Evolutionary conservation across 805 yeast species (phyloP), one percentile per base, ranked within the genome.

Genomic region (Candida piceae): DNA sequence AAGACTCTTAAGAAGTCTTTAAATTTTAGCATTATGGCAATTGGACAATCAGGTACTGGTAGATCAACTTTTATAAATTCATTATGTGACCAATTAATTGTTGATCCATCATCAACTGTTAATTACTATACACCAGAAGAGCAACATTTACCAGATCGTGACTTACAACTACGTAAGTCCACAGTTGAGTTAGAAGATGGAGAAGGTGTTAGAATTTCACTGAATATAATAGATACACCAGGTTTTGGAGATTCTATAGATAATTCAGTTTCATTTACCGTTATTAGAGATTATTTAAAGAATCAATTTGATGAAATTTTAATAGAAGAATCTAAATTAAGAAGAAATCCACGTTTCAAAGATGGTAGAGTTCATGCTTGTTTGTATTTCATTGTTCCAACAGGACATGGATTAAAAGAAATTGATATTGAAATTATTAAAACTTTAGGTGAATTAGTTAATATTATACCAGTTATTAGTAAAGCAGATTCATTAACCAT

Each of bases 11-110:
- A 85, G 62, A 83, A 85, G 62, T 84, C 88, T 23, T 78, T 85
- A 65, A 85, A 84, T 54, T 86, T 88, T 68, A 82, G 94, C 16
- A 58, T 84, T 41, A 80, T 88, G 90, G 80, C 85, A 26, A 80
- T 86, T 38, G 97, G 96, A 29, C 83, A 84, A 55, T 76, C 81
- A 32, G 97, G 97, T 2, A 67, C 79, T 31, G 96, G 96, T 13
- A 75, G 96, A 58, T 83, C 95, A n/a, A 88, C 96, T 5, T 82
- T 88, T 52, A 85, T 89, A 58, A 88, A 89, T 65, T 83, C 95
- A 25, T 69, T 88, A 36, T 88, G 96, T 64, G 95, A 84, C 41
- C 93, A 88, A 46, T 79, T 83, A 49, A 88, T 88, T 26, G 90
- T 84, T 10, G 86, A 83, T 29, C 70, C 79, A 1, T 75, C 84